Conservation (phyloP, 2,329 filamentous ascomycete genomes). For the Claviceps pusilla region DNA sequence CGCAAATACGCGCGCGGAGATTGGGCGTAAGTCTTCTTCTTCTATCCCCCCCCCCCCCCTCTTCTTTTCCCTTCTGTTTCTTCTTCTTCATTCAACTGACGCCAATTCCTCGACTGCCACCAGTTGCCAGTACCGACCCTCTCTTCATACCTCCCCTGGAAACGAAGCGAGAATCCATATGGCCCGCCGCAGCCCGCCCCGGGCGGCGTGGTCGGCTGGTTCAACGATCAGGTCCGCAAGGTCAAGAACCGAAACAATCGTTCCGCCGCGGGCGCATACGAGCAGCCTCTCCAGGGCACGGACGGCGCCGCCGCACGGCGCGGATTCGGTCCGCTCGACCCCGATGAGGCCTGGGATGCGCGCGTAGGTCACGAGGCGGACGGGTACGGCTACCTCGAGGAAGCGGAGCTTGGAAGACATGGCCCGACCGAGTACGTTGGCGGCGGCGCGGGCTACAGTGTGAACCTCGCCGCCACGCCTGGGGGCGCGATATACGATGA, state of each 20-base stretch:
- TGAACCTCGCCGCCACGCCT: slow-evolving; percentile 30
- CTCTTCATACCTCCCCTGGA: slow-evolving; percentile 58
- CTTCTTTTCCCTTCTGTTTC: neutral
- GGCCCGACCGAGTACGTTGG: slow-evolving; percentile 15
- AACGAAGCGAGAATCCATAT: slow-evolving; percentile 30
- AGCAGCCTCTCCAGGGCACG: slow-evolving; percentile 34
- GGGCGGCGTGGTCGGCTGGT: slow-evolving; percentile 56
- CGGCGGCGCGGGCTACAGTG: slow-evolving; percentile 30
- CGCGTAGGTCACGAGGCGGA: slow-evolving; percentile 62
- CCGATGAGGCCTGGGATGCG: slow-evolving; percentile 76
- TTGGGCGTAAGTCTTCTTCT: slow-evolving; percentile 42
- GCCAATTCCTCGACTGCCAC: no score
- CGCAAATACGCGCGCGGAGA: slow-evolving; percentile 55
- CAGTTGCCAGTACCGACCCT: slow-evolving; percentile 56
- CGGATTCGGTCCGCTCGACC: slow-evolving; percentile 56
- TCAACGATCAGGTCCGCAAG: slow-evolving; percentile 49
- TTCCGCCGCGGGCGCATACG: slow-evolving; percentile 57
- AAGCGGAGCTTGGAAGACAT: slow-evolving; percentile 51
- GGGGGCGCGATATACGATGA: slow-evolving; percentile 15
- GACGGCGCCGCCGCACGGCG: slow-evolving; percentile 28
- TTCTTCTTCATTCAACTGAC: neutral
- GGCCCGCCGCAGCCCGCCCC: slow-evolving; percentile 38
- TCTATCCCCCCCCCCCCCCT: neutral
- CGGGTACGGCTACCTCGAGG: slow-evolving; percentile 57
- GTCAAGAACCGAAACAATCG: slow-evolving; percentile 52